Percentiles rank a stretch among this genome's conserved stretches.
phyloP scores from a whole-genome alignment of 2,329 filamentous ascomycete genomes.

The Aspergillus bombycis region DNA sequence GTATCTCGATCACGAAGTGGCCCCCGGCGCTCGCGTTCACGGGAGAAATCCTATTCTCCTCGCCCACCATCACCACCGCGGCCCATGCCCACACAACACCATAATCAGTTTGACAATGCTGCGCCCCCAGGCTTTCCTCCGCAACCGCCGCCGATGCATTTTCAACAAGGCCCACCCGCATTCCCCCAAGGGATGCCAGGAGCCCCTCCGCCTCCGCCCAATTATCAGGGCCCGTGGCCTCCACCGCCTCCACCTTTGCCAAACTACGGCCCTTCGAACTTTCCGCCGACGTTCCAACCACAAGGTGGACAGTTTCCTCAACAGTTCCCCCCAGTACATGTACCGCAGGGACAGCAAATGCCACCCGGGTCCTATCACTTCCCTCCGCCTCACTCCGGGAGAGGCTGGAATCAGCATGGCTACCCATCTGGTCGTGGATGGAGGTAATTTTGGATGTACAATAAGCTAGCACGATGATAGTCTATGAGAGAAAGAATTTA shows the following conservation, averaged over 20 bases:
- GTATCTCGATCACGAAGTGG: slow-evolving; percentile 32
- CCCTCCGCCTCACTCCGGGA: slow-evolving; percentile 34
- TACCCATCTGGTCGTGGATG: slow-evolving; percentile 23
- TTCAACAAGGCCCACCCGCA: slow-evolving; percentile 5
- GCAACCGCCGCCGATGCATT: slow-evolving; percentile 23
- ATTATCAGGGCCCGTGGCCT: slow-evolving; percentile 41
- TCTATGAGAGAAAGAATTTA: not conserved
- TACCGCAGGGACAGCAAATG: slow-evolving; percentile 30
- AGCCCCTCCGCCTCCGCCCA: slow-evolving; percentile 36
- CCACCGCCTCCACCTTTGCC: slow-evolving; percentile 37
- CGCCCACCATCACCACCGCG: slow-evolving; percentile 17
- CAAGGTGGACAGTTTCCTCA: slow-evolving; percentile 19
- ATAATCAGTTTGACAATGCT: slow-evolving; percentile 8
- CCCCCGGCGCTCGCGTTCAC: slow-evolving; percentile 25
- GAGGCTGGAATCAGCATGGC: slow-evolving; percentile 23
- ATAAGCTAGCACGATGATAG: not conserved
- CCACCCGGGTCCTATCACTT: slow-evolving; percentile 37
- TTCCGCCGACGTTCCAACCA: slow-evolving; percentile 29
- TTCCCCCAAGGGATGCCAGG: slow-evolving; percentile 18
- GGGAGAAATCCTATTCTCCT: slow-evolving; percentile 37
- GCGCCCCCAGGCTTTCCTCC: slow-evolving; percentile 20
- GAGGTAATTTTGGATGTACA: slow-evolving; percentile 11
- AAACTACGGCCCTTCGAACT: slow-evolving; percentile 18
- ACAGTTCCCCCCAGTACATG: slow-evolving; percentile 26
- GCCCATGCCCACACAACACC: slow-evolving; percentile 3